These are phyloP conservation scores for Aspergillus sparsus DNA, from an alignment of 495 filamentous ascomycete species.

Conservation along the genomic window DNA sequence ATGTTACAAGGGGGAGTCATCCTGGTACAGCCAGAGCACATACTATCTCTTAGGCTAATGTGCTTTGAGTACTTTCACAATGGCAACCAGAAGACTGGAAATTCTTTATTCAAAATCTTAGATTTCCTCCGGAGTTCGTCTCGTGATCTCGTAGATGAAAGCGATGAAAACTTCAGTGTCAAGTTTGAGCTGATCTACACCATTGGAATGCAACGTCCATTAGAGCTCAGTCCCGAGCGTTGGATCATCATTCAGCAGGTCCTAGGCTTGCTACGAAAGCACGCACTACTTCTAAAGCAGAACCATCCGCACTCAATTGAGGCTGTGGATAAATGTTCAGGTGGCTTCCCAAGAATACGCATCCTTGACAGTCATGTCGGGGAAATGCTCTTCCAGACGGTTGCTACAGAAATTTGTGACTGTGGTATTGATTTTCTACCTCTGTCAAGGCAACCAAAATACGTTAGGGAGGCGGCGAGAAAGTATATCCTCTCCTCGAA, in stretches of 20 bases:
- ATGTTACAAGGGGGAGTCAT: conserved; percentile 54
- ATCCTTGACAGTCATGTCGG: conserved; percentile 21
- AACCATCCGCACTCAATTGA: conserved; percentile 5
- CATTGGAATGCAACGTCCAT: conserved; percentile 55
- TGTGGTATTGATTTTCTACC: conserved; percentile 22
- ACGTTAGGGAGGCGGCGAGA: conserved; percentile 21
- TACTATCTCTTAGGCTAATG: conserved; percentile 64
- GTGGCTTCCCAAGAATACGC: conserved; percentile 29
- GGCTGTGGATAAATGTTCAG: conserved; percentile 1
- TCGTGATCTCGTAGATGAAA: conserved; percentile 65
- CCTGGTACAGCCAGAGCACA: conserved; percentile 67
- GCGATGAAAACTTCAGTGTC: conserved; percentile 63
- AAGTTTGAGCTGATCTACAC: conserved; percentile 69
- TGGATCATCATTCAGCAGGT: conserved; percentile 63
- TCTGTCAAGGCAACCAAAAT: conserved; percentile 29
- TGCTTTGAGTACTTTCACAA: conserved; percentile 25
- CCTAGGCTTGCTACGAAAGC: conserved; percentile 43
- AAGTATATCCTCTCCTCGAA: conserved; percentile 44
- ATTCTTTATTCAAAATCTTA: conserved; percentile 11
- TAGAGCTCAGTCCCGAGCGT: conserved; percentile 58
- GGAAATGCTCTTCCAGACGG: conserved; percentile 9
- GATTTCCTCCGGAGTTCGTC: conserved; percentile 21
- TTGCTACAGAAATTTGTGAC: conserved; percentile 24
- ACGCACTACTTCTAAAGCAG: conserved; percentile 2
- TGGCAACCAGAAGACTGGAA: conserved; percentile 7